phyloP scores from a whole-genome alignment of 495 filamentous ascomycete genomes.

The Ascodesmis nigricans region DNA sequence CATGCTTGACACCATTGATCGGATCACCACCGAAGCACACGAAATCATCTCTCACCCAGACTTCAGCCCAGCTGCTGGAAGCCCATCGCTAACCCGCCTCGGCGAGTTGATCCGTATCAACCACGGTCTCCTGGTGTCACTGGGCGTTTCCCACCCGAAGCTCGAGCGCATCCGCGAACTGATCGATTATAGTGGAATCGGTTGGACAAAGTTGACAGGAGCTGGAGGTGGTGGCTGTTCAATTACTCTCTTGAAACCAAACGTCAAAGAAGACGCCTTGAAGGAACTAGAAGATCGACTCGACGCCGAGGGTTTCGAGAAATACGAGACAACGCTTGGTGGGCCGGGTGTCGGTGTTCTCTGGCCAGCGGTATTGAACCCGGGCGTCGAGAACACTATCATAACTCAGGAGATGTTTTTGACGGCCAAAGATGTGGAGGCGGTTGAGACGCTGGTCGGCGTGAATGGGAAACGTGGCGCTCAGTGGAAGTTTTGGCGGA shows the following conservation, averaged over 20 bases:
- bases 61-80: constrained; percentile 36
- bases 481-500: constrained; percentile 89
- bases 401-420: constrained; percentile 84
- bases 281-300: constrained; percentile 42
- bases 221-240: constrained; percentile 89
- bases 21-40: constrained; percentile 52
- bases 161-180: constrained; percentile 82
- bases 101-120: constrained; percentile 82
- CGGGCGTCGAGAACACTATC: constrained; percentile 71
- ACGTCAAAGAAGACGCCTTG: constrained; percentile 25
- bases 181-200: constrained; percentile 70
- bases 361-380: constrained; percentile 51
- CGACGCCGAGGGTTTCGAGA: constrained; percentile 51
- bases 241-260: constrained; percentile 66
- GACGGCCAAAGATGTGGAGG: constrained; percentile 53
- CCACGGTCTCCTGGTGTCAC: constrained; percentile 65
- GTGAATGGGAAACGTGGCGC: constrained; percentile 42
- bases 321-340: constrained; percentile 70
- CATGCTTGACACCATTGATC: constrained; percentile 64
- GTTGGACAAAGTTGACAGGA: constrained; percentile 92
- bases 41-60: constrained; percentile 41
- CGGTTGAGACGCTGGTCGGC: constrained; percentile 55
- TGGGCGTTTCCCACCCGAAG: constrained; percentile 84
- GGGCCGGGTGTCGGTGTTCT: constrained; percentile 84
- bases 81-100: constrained; percentile 35